Evolutionary conservation across 2,329 filamentous ascomycete species (phyloP), one percentile per base, ranked within the genome.

Genomic region (Ophiostoma angusticollis): DNA sequence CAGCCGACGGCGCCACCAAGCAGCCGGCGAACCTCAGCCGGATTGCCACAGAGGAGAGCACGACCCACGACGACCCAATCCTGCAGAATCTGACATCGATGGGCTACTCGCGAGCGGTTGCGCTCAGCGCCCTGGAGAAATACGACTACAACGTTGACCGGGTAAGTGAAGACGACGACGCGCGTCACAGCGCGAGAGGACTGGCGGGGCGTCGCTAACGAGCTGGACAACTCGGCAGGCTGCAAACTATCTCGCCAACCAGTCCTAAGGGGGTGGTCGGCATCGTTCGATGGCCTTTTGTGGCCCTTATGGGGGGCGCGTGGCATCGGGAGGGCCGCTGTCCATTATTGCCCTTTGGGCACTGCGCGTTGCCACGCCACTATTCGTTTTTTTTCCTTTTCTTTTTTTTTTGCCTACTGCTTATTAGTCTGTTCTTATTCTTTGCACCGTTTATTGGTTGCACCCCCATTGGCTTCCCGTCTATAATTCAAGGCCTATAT

Each of bases 61-160:
- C 81, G 52, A 84, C 81, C 52, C 83, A 93, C 52, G 89, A 96
- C 54, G 89, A 96, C 54, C 82, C 85, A 8, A 89, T 93, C 41
- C 63, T 96, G 49, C 93, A 93, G 66, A 79, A 86, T 50, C 59
- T 96, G 53, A 93, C 84, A 1, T 71, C 74, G 9, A 94, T 96
- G 86, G 89, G 89, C 1, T 96, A 93, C 55, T 62, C 75, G 5
- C 70, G 89, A 22, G 64, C 68, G 7, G 77, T 84, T 36, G 82
- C 85, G 13, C 63, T 95, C 25, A 67, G 68, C 35, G 89, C 91
- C 18, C 63, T 96, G 55, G 89, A 96, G 66, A 87, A 89, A 58
- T 94, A 83, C 57, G 86, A 96, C 62, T 95, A 96, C 61, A 91
- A 95, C 58, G 71, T 95, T 56, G 86, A 94, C 61, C 85, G 84